phyloP scores from a whole-genome alignment of 768 basidiomycete species.

The Auricularia heimuer region DNA sequence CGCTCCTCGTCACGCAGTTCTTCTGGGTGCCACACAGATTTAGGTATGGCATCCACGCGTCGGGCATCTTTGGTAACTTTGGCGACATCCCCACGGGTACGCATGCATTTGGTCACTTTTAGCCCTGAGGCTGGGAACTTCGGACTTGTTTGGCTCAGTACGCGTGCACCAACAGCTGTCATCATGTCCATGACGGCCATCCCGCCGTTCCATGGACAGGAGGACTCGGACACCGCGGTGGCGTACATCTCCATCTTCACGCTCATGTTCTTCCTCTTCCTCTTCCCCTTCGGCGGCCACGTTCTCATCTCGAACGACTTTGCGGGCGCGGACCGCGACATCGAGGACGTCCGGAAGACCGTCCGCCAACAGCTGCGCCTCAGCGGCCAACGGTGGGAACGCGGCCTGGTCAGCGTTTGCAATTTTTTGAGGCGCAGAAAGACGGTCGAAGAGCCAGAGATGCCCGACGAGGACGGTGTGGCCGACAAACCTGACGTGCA shows the following conservation, averaged over 20 bases:
- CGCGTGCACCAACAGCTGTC: slow-evolving; percentile 39
- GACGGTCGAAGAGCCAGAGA: slow-evolving; percentile 23
- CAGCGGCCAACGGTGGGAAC: neutral
- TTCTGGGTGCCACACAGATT: slow-evolving; percentile 77
- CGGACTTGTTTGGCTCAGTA: slow-evolving; percentile 23
- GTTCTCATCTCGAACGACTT: slow-evolving; percentile 52
- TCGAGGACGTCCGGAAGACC: slow-evolving; percentile 42
- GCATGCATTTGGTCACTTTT: neutral
- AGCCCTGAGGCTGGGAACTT: neutral
- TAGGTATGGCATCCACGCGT: slow-evolving; percentile 57
- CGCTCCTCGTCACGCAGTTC: slow-evolving; percentile 45
- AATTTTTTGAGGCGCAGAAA: neutral
- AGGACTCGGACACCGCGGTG: slow-evolving; percentile 26
- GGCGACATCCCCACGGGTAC: neutral
- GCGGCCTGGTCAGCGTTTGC: neutral
- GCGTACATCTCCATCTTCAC: slow-evolving; percentile 58
- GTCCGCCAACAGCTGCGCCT: slow-evolving; percentile 14
- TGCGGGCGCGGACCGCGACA: slow-evolving; percentile 49
- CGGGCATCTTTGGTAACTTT: slow-evolving; percentile 47
- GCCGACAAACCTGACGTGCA: neutral
- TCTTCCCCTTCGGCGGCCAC: slow-evolving; percentile 55
- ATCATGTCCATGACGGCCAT: slow-evolving; percentile 50
- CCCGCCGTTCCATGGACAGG: slow-evolving; percentile 45
- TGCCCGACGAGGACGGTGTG: neutral
- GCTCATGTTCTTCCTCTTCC: slow-evolving; percentile 48